Base-by-base conservation (phyloP, 139 green algal genomes). In the Micromonas pusilla region DNA sequence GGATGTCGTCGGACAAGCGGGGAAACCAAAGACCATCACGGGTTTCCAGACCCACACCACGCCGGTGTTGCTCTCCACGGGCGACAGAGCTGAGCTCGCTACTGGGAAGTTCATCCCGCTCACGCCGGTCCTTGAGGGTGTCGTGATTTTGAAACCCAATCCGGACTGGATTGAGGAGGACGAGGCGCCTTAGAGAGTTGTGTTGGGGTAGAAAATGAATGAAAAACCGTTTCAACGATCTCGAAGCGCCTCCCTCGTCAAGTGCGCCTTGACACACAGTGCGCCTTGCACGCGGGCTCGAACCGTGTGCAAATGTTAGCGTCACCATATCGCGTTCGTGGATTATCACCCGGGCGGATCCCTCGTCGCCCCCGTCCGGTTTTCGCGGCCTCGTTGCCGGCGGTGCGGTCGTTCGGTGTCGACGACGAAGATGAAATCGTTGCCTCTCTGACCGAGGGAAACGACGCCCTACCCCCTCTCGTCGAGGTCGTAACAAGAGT, bases 11-110 rank as follows among this genome's bases (percentile, higher is more conserved):
- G 96, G 94, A 9, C 95, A 98, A 82, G 93, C 94, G 19, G 96
- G 96, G n/a, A 79, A 91, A 64, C 96, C 96, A 45, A 99, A 99
- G 87, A 96, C 91, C 39, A 97, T 99, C 84, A 98, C 96, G 37
- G 91, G 90, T 6, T 90, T 90, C 88, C 95, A 99, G 86, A 99
- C 95, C 30, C 94, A 99, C 86, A 97, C 90, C 32, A 98, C 95
- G 0, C 95, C 95, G 2, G 94, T 99, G 72, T 87, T 99, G 66
- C 85, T 99, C 66, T 86, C 83, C 20, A 89, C 84, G 20, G 92
- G 94, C 2, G 95, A 99, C 82, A 85, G 95, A 19, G 95, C 94
- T 3, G 95, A 99, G 90, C 89, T 99, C 57, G 95, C 83, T 16
- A 97, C 90, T 13, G 89, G 97, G 25, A 96, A 99, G 86, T 98